Base-by-base conservation (phyloP, 2,329 filamentous ascomycete genomes). In the Penicillium sp. region DNA sequence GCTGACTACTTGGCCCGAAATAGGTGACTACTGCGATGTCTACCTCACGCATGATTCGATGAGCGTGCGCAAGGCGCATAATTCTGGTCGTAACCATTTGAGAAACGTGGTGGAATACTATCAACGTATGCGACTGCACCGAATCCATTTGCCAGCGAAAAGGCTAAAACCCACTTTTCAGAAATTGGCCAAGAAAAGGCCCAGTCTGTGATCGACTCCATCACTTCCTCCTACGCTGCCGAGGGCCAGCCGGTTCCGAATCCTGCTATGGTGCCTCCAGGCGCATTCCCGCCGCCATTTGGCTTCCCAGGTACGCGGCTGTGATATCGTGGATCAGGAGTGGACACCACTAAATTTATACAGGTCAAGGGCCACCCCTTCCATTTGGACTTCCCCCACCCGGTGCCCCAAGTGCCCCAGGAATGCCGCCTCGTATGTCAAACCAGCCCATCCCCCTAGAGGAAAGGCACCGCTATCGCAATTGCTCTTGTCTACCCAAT, bases 31-130 rank as follows among this genome's bases (percentile, higher is more conserved):
- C 70, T 98, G 92, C 78, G 92, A 98, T 84, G 92, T 98, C 67
- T 98, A 98, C 77, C 84, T 98, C 56, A 98, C 92, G 53, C 92
- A 98, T 77, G 92, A 98, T 76, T 95, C 88, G 30, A 96, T 96
- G 90, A 95, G 88, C 70, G 92, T 98, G 69, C 89, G 92, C 57
- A 96, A 96, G 73, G 92, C 92, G 33, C 92, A 98, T 70, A 98
- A 98, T 74, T 84, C 80, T 63, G 92, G 92, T 47, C 81, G 90
- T 57, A 98, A 98, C 71, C 92, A 98, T 63, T 72, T 98, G 47
- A 85, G 92, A 60, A 98, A 98, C 67, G 92, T 98, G 18, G 84
- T 95, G 56, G 89, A 95, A 63, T 98, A 98, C 71, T 98, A 98
- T 67, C 89, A 96, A 71, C 88, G 85, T 89, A 68, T 42, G 30